Evolutionary conservation across 768 basidiomycete species (phyloP), one percentile per base, ranked within the genome.

Genomic region (Mycena floridula): DNA sequence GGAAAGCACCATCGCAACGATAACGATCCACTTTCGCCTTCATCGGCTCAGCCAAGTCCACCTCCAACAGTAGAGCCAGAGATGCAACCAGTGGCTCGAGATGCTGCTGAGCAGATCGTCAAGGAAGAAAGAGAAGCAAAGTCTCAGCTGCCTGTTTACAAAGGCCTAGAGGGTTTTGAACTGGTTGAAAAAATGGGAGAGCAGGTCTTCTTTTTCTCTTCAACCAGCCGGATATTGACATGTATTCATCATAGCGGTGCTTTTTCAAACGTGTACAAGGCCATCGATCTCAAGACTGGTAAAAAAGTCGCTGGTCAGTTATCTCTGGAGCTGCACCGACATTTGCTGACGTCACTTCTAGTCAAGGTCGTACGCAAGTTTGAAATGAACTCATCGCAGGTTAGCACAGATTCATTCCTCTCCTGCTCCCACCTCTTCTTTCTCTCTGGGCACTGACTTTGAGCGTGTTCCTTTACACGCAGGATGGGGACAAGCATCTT

Each of bases 331-430:
- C 24, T 47, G 7, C 1, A 6, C 25, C 44, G 51, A 49, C 36
- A n/a, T 43, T 23, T 50, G 51, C 45, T 42, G 25, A 47, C 25
- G 55, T 50, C 16, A 39, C 38, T 58, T 55, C 11, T 55, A 86
- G 90, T 96, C 70, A 96, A 96, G 63, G 86, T 92, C 35, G 93
- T 96, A 47, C 87, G 93, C 53, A 96, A 95, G 63, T 91, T 76
- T 56, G 93, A 96, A 59, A 71, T 96, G 42, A 94, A 86, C 59
- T 78, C 88, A 26, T 84, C 82, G 7, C 93, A 96, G 84, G 93
- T 94, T 62, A 78, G 88, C 71, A 27, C 37, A 48, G 51, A 51
- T 59, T 53, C 59, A 51, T 54, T 59, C 37, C 18, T 12, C n/a
- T 59, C 45, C 35, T 54, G 50, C 55, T 55, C 52, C 47, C 50